Evolutionary conservation across 257 asterid species (phyloP).

Genomic region (Orobanche coerulescens): DNA sequence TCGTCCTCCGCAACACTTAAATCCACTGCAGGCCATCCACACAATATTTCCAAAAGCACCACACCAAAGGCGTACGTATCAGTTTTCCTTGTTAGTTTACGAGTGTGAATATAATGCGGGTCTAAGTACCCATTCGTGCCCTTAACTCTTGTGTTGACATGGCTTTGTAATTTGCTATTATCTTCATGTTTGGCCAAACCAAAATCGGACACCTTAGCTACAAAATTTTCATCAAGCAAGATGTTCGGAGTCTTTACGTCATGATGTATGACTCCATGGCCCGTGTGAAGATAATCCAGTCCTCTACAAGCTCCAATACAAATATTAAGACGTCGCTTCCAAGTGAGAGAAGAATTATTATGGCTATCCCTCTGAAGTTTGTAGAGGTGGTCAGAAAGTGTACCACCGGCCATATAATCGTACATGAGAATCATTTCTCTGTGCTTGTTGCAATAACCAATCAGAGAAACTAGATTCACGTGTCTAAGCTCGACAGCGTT

Average conservation of each 20-base stretch:
- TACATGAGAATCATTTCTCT: conserved; percentile 46
- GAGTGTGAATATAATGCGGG: conserved; percentile 39
- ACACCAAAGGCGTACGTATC: conserved; percentile 66
- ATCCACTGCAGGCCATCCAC: conserved; percentile 50
- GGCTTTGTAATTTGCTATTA: conserved; percentile 26
- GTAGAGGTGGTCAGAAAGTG: conserved; percentile 49
- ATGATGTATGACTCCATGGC: conserved; percentile 38
- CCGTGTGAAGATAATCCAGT: conserved; percentile 45
- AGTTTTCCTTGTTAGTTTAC: conserved; percentile 42
- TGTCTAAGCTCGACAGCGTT: conserved; percentile 44
- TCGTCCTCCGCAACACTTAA: conserved; percentile 31
- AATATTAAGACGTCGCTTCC: conserved; percentile 43
- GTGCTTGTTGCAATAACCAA: conserved; percentile 51
- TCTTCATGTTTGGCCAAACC: conserved; percentile 44
- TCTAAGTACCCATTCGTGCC: conserved; percentile 62
- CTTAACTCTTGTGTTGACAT: conserved; percentile 46
- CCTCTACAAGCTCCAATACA: conserved; percentile 52
- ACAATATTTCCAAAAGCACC: conserved; percentile 46
- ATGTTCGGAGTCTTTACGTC: conserved; percentile 51
- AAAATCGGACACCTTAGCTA: conserved; percentile 47
- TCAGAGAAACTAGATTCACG: conserved; percentile 41
- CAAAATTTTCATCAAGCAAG: conserved; percentile 37
- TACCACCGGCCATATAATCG: conserved; percentile 43
- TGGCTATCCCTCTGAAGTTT: conserved; percentile 22
- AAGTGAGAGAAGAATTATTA: conserved; percentile 24